Percentiles rank a stretch among this genome's conserved stretches.
These are phyloP conservation scores for Mallotus nudiflorus DNA, from an alignment of 345 rosid genomes.

Conservation along the genomic window DNA sequence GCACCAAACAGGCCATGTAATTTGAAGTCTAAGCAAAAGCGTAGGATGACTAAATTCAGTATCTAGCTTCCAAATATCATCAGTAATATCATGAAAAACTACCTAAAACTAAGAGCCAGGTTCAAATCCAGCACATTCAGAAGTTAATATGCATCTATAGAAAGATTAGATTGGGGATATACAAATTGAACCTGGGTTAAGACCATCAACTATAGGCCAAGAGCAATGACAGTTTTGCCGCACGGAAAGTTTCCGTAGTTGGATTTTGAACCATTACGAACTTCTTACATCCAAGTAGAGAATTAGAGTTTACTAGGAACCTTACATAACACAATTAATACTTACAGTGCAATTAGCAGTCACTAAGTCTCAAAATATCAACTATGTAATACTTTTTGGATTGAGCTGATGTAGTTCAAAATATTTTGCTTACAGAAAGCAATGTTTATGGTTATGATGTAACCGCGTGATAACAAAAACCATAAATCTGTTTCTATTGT, in stretches of 20 bases:
- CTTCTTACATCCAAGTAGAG: background rate
- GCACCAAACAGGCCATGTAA: background rate
- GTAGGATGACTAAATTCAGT: background rate
- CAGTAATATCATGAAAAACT: background rate
- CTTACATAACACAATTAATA: background rate
- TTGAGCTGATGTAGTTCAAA: too few species aligned
- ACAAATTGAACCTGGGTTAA: background rate
- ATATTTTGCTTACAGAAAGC: background rate
- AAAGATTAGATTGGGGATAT: background rate
- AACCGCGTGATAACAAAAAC: background rate
- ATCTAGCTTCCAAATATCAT: background rate
- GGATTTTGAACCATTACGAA: background rate
- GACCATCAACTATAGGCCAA: background rate
- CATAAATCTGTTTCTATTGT: background rate
- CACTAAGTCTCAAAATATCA: too few species aligned
- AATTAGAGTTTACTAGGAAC: too few species aligned
- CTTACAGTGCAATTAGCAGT: background rate
- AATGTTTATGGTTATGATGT: background rate
- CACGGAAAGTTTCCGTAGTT: background rate
- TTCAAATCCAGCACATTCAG: background rate
- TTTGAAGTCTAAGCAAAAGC: background rate
- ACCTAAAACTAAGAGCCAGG: background rate
- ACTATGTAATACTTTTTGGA: too few species aligned
- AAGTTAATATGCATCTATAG: background rate
- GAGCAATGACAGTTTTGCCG: background rate